A percentile compares a stretch with the other conserved stretches of the same genome.
Evolutionary conservation across 2,329 filamentous ascomycete species (phyloP).

Genomic region (Saccharata proteae): DNA sequence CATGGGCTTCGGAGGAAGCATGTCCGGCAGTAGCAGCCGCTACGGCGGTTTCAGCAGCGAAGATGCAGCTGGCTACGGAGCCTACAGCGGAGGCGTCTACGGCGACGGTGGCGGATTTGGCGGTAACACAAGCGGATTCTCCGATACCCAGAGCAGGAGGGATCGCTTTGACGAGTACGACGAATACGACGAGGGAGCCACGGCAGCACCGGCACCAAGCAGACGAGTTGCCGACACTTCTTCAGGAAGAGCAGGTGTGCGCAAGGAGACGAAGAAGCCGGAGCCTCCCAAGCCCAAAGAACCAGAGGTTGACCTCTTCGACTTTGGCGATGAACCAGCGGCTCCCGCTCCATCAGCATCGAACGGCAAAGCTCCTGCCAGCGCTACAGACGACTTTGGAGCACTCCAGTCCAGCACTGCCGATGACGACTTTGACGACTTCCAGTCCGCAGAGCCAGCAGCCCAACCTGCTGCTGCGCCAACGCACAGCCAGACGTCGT

Average conservation of each 20-base stretch:
- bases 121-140: slow-evolving; percentile 57
- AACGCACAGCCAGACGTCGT: too few species aligned
- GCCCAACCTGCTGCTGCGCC: slow-evolving; percentile 31
- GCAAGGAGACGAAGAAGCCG: slow-evolving; percentile 46
- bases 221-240: slow-evolving; percentile 37
- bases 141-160: slow-evolving; percentile 48
- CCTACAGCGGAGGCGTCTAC: slow-evolving; percentile 66
- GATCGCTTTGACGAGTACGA: slow-evolving; percentile 95
- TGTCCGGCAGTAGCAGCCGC: slow-evolving; percentile 45
- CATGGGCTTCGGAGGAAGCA: slow-evolving; percentile 42
- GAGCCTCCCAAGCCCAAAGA: slow-evolving; percentile 69
- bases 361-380: slow-evolving; percentile 31
- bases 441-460: slow-evolving; percentile 69
- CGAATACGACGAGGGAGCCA: slow-evolving; percentile 73
- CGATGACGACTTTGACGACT: slow-evolving; percentile 95
- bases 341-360: slow-evolving; percentile 32
- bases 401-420: slow-evolving; percentile 35
- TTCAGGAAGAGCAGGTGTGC: slow-evolving; percentile 21
- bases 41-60: slow-evolving; percentile 93
- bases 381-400: slow-evolving; percentile 32
- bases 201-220: slow-evolving; percentile 40
- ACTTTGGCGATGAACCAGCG: slow-evolving; percentile 63
- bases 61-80: slow-evolving; percentile 44
- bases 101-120: slow-evolving; percentile 94
- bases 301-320: slow-evolving; percentile 85